A percentile compares a stretch with the other conserved stretches of the same genome.
Evolutionary conservation across 805 yeast species (phyloP).

Genomic region (Ogataea haglerorum): DNA sequence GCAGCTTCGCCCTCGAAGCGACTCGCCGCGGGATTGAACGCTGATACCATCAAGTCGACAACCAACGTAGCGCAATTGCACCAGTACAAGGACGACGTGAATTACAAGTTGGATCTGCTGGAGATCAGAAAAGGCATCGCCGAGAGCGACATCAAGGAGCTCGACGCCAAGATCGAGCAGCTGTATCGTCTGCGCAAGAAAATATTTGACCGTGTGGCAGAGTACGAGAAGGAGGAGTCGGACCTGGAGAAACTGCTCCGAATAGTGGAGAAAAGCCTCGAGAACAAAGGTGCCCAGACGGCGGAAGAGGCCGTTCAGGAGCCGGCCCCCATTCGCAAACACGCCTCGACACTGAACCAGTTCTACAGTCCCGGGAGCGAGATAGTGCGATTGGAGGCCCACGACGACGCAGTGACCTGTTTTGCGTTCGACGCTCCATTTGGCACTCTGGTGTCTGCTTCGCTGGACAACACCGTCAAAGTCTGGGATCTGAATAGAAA

Average conservation of each 20-base stretch:
- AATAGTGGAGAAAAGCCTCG: slow-evolving; percentile 42
- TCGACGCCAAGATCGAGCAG: slow-evolving; percentile 54
- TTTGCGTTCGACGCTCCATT: slow-evolving; percentile 72
- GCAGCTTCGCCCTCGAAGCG: slow-evolving; percentile 25
- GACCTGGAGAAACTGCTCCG: slow-evolving; percentile 46
- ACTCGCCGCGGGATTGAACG: slow-evolving; percentile 39
- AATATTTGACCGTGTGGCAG: slow-evolving; percentile 57
- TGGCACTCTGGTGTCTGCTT: slow-evolving; percentile 74
- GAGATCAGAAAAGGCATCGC: slow-evolving; percentile 65
- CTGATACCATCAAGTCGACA: slow-evolving; percentile 39
- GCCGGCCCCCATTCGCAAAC: slow-evolving; percentile 38
- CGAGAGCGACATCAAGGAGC: slow-evolving; percentile 59
- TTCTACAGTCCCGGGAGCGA: slow-evolving; percentile 57
- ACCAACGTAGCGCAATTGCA: slow-evolving; percentile 40
- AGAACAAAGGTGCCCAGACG: slow-evolving; percentile 19
- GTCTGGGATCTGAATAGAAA: slow-evolving; percentile 78
- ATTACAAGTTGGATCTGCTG: slow-evolving; percentile 48
- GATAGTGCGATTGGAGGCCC: slow-evolving; percentile 50
- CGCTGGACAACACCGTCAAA: slow-evolving; percentile 70
- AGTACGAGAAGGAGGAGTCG: slow-evolving; percentile 59
- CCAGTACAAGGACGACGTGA: slow-evolving; percentile 38
- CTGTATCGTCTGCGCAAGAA: slow-evolving; percentile 48
- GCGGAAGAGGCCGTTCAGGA: slow-evolving; percentile 17
- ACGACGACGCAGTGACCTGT: slow-evolving; percentile 49
- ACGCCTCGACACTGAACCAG: slow-evolving; percentile 62